Evolutionary conservation across 352 stramenopile genomes (phyloP), one percentile per base, ranked within the genome.

Genomic region (Salisapilia sapeloensis): DNA sequence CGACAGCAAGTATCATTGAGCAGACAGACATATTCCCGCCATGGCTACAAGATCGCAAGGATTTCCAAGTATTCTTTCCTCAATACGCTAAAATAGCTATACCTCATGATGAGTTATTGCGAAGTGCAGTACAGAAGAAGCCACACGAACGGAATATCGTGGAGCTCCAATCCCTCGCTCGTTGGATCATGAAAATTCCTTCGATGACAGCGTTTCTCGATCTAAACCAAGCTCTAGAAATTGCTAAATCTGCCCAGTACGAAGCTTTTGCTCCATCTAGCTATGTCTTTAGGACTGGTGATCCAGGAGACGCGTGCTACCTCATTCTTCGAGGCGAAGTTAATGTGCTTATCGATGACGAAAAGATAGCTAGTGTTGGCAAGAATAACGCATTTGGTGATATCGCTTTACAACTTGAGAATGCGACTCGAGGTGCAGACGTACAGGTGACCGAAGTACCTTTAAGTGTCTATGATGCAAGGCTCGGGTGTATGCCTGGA

Each of bases 121-220:
- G 59, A 4, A 55, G 75, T 39, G 60, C 60, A n/a, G 58, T 75
- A 0, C 55, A 56, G 4, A 79, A 82, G 19, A 56, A 77, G 7
- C 66, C 66, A 2, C 51, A 29, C 11, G 63, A 78, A 16, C 56
- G 62, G 19, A 82, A 77, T 21, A 78, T 78, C 25, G 64, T 82
- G 4, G 66, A 82, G 46, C 33, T 82, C 12, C 66, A 82, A 44
- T 76, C 59, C 24, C 54, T 82, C 24, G 64, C 62, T 12, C 61
- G 64, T 4, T 82, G 66, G 66, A 76, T 82, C 38, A 67, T 82
- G 55, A 70, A 70, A 21, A 78, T 79, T 19, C 60, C 66, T 16
- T 78, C 62, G 19, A 76, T 79, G 60, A 50, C 52, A 29, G 54
- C 60, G 6, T 75, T 60, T 29, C 56, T 82, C 16, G 64, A 82